Percentiles rank a stretch among this genome's conserved stretches.
Evolutionary conservation across 441 rosid genomes (phyloP).

Genomic region (Lepidium campestre): DNA sequence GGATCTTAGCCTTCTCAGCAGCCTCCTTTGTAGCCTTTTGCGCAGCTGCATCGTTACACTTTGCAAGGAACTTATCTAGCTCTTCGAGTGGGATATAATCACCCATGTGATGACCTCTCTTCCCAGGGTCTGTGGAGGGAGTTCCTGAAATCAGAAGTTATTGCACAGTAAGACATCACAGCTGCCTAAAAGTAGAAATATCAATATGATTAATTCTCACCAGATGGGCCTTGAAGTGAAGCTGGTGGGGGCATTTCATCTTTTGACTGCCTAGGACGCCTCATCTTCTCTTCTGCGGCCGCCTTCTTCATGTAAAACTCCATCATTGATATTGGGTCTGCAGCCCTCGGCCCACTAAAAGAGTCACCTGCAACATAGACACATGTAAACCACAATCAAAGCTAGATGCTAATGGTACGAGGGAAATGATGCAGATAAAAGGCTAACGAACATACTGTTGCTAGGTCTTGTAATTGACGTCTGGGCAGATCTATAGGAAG

Average conservation of each 20-base stretch:
- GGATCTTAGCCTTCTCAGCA: slow-evolving; percentile 75
- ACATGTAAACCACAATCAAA: slow-evolving; percentile 12
- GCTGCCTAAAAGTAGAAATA: slow-evolving; percentile 5
- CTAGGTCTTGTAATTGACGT: slow-evolving; percentile 19
- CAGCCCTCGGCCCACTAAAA: slow-evolving; percentile 36
- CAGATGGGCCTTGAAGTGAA: slow-evolving; percentile 70
- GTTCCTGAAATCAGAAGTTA: slow-evolving; percentile 4
- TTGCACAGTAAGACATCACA: slow-evolving; percentile 6
- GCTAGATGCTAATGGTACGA: not conserved
- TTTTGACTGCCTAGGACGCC: slow-evolving; percentile 85
- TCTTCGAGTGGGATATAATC: slow-evolving; percentile 93
- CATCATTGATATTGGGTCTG: slow-evolving; percentile 98
- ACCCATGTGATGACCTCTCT: slow-evolving; percentile 98
- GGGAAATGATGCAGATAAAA: not conserved
- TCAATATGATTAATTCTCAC: slow-evolving; percentile 14
- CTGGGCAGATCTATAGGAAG: slow-evolving; percentile 28
- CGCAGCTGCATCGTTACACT: slow-evolving; percentile 73
- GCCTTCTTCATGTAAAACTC: slow-evolving; percentile 97
- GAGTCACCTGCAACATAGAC: slow-evolving; percentile 38
- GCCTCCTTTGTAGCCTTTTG: slow-evolving; percentile 63
- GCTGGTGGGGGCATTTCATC: slow-evolving; percentile 99
- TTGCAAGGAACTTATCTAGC: slow-evolving; percentile 86
- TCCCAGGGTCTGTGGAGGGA: slow-evolving; percentile 27
- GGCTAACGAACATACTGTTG: slow-evolving; percentile 22
- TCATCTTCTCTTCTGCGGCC: slow-evolving; percentile 86